Base-by-base conservation (phyloP, 495 filamentous ascomycete species). In the Xylaria bambusicola region DNA sequence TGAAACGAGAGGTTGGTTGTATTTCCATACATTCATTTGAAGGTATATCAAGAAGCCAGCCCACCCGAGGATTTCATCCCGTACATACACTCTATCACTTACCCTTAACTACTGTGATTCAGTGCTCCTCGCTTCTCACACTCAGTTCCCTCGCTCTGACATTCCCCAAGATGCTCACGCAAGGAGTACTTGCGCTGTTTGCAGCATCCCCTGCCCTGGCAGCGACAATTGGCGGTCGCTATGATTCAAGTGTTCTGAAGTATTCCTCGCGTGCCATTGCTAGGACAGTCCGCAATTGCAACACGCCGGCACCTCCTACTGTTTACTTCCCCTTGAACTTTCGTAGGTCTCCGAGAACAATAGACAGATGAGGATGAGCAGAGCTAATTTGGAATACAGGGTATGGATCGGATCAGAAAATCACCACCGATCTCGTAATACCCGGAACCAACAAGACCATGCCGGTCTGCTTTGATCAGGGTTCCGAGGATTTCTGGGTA, bases 391-490 rank as follows among this genome's bases (percentile, higher is more conserved):
- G 10, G 20, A 12, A 2, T 13, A 10, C 23, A 54, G 51, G 51
- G 42, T 54, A 54, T 54, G 51, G 51, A 20, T 20, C 51, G 2
- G 36, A 46, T 35, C 33, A 52, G 26, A 60, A 60, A 27, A 46
- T 60, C 23, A 31, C 47, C 10, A 60, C 57, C 1, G 51, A 60
- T 20, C 57, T 60, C 18, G 1, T 44, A 6, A 60, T 52, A 23
- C 57, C 57, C 6, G 35, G 36, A 20, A 44, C 18, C 46, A 52
- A 53, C 24, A 41, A 60, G 15, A 52, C 46, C 6, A 52, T 60
- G 36, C 44, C 48, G 31, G 57, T 60, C 8, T 50, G 48, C 38
- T 60, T 44, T 40, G 57, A 60, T 12, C 57, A 60, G 26, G 57
- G 57, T 2, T 44, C 35, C 21, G 57, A 60, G 48, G 42, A 3